Evolutionary conservation across 306 rosid genomes (phyloP), one percentile per base, ranked within the genome.

Genomic region (Boehmeria nivea): DNA sequence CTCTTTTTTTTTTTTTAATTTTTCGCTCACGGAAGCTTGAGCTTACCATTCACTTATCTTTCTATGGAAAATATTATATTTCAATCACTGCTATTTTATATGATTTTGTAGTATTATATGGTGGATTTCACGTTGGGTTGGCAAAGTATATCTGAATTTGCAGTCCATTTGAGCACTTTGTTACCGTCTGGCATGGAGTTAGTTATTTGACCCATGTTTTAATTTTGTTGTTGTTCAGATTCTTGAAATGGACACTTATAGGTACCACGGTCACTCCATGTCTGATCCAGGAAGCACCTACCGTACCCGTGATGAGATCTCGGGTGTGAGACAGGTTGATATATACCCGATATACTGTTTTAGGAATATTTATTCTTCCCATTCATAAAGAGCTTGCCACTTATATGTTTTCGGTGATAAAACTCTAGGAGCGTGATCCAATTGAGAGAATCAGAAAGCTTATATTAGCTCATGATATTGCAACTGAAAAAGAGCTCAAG

Each of bases 241-340:
- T 73, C 96, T 93, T 52, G 99, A 93, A 74, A 83, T 93, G 99
- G 99, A 87, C 71, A 93, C 99, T 10, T 93, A 93, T 51, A 81
- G 99, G 79, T 93, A 93, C 73, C 99, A 93, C 49, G 96, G 99
- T 27, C 99, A 93, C 77, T 87, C 96, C 40, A 87, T 90, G 99
- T 93, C 96, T 69, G 99, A 93, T 79, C 99, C 95, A 60, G 99
- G 99, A 22, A 93, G 96, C 81, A 93, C 99, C 42, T 93, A 93
- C 68, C 89, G 95, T 15, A 84, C 99, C 25, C 95, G 99, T 69
- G 99, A 87, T 73, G 96, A 93, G 74, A 79, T 93, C 60, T 85
- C 96, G 71, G 96, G 96, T 10, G 81, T 93, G 52, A 78, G 99
- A 83, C 96, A 87, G 95, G 96, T 93, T 42, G 63, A 48, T 72